Evolutionary conservation across 495 filamentous ascomycete species (phyloP).

Genomic region (Hypoxylon rickii): DNA sequence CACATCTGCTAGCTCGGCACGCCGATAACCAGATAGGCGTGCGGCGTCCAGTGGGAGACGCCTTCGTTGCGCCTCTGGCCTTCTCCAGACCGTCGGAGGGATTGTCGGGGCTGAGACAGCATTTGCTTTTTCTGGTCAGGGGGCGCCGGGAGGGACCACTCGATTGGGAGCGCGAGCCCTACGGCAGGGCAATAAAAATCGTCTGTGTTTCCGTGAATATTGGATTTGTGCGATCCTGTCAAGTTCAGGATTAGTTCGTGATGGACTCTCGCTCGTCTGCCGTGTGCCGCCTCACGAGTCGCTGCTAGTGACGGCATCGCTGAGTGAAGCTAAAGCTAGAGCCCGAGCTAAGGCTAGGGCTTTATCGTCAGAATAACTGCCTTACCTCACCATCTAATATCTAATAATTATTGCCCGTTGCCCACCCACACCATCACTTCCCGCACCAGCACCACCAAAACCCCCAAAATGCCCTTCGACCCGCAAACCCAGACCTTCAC

Average conservation of each 20-base stretch:
- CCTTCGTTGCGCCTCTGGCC: not conserved
- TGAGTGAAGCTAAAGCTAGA: too few species aligned
- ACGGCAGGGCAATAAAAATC: not conserved
- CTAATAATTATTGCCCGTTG: not conserved
- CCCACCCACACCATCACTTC: not conserved
- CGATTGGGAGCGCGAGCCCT: not conserved
- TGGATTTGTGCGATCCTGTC: too few species aligned
- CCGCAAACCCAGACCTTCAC: constrained; percentile 27
- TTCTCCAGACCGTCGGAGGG: too few species aligned
- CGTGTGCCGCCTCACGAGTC: not conserved
- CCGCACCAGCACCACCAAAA: not conserved
- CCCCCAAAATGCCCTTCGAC: constrained; percentile 20
- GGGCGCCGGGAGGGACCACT: not conserved
- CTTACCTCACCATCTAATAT: too few species aligned
- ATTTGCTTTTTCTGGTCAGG: constrained; percentile 13
- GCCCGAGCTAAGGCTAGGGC: too few species aligned
- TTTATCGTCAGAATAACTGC: too few species aligned
- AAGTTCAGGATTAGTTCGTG: not conserved
- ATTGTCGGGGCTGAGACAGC: constrained; percentile 16
- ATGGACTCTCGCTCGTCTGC: not conserved
- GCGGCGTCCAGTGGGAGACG: constrained; percentile 16
- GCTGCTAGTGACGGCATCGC: too few species aligned
- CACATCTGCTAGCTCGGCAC: too few species aligned
- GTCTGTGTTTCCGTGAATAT: not conserved
- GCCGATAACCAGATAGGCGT: not conserved